phyloP scores from a whole-genome alignment of 805 yeast genomes.

The Candida peoriensis region DNA sequence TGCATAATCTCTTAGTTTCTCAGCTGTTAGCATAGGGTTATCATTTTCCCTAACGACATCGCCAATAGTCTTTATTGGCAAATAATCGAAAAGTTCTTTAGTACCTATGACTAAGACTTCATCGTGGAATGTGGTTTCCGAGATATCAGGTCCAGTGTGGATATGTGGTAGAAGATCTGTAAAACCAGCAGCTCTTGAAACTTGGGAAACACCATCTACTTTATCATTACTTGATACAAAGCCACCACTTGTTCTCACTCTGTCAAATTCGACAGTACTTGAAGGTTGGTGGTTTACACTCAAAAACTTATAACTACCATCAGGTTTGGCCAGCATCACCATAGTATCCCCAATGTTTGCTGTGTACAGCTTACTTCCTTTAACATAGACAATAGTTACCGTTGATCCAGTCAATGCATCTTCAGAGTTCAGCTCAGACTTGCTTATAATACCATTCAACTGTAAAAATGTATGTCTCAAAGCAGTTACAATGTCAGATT shows the following conservation, averaged over 20 bases:
- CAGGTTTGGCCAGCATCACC: slow-evolving; percentile 71
- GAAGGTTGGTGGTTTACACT: slow-evolving; percentile 85
- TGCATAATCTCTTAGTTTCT: slow-evolving; percentile 89
- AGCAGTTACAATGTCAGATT: slow-evolving; percentile 59
- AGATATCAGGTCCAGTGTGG: slow-evolving; percentile 80
- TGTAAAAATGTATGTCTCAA: slow-evolving; percentile 75
- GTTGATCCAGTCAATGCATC: slow-evolving; percentile 83
- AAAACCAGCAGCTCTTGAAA: slow-evolving; percentile 91
- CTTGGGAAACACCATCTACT: slow-evolving; percentile 74
- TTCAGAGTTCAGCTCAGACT: slow-evolving; percentile 49
- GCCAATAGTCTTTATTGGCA: slow-evolving; percentile 80
- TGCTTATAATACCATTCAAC: slow-evolving; percentile 67
- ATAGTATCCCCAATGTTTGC: slow-evolving; percentile 92
- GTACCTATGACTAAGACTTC: slow-evolving; percentile 85
- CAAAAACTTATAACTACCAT: slow-evolving; percentile 72
- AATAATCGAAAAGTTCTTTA: slow-evolving; percentile 76
- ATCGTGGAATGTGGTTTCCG: slow-evolving; percentile 59
- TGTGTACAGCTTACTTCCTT: slow-evolving; percentile 62
- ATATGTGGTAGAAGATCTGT: slow-evolving; percentile 82
- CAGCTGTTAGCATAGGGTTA: slow-evolving; percentile 89
- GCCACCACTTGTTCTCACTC: slow-evolving; percentile 90
- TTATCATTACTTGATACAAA: slow-evolving; percentile 80
- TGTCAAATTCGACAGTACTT: slow-evolving; percentile 66
- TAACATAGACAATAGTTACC: slow-evolving; percentile 74
- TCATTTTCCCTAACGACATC: slow-evolving; percentile 80